Base-by-base conservation (phyloP, 2,329 filamentous ascomycete genomes). In the Dactylellina haptotyla region DNA sequence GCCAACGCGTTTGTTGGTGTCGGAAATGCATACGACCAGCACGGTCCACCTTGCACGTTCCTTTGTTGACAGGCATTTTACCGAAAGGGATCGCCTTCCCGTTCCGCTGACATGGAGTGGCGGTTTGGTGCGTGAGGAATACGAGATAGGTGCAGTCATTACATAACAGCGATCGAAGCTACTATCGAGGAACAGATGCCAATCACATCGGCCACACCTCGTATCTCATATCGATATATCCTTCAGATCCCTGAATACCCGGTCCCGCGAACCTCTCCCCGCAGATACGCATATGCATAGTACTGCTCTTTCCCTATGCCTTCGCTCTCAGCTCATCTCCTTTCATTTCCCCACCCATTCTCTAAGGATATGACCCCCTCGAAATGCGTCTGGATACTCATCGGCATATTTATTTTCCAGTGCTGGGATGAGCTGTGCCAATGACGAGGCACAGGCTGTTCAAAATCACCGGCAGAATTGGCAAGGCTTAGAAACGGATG, bases 31-130 rank as follows among this genome's bases (percentile, higher is more conserved):
- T n/a, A n/a, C n/a, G n/a, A n/a, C n/a, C n/a, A n/a, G n/a, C n/a
- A n/a, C n/a, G n/a, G n/a, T n/a, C n/a, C n/a, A n/a, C n/a, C n/a
- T n/a, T n/a, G n/a, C 23, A 30, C 28, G 3, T 23, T 50, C 20
- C 18, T 41, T 37, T 25, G 54, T 18, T 8, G 26, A 58, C 45
- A 61, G 45, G 64, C 25, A 16, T 53, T 34, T 58, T 58, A 32
- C 64, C 64, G 64, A 61, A 67, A 46, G 39, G 30, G 32, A 58
- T 66, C 41, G 43, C 43, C 64, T 67, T 53, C 53, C 48, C 25
- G 54, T 67, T 59, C 64, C 53, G 54, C 53, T 67, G 54, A 46
- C 64, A 59, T 18, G 64, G 64, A 43, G 46, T 23, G n/a, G 26
- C 20, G 20, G 12, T 25, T 48, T 39, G 16, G 30, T 58, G 54